These are phyloP conservation scores for Thelonectria blattea DNA, from an alignment of 2,329 filamentous ascomycete genomes.

Conservation along the genomic window DNA sequence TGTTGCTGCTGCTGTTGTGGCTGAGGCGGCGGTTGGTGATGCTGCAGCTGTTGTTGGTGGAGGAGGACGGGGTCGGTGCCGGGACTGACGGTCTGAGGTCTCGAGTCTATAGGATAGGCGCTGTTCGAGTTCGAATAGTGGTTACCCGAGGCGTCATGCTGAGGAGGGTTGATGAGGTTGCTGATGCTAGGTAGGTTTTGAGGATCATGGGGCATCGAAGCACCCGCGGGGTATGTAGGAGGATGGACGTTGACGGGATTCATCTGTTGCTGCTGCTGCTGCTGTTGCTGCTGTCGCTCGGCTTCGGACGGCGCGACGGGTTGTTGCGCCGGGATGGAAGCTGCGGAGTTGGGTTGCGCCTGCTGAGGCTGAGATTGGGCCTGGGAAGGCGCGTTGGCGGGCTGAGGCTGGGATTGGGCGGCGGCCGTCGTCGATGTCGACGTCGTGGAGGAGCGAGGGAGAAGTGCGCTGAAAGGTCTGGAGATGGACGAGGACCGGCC, in stretches of 20 bases:
- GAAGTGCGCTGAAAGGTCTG: conserved; percentile 53
- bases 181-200: conserved; percentile 82
- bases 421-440: conserved; percentile 34
- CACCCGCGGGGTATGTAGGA: conserved; percentile 36
- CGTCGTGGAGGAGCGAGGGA: conserved; percentile 43
- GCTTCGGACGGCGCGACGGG: conserved; percentile 29
- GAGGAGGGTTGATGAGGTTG: conserved; percentile 74
- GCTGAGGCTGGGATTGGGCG: conserved; percentile 28
- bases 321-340: conserved; percentile 28
- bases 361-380: conserved; percentile 38
- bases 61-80: conserved; percentile 45
- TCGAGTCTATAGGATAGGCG: conserved; percentile 36
- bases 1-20: conserved; percentile 42
- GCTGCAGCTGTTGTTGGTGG: conserved; percentile 48
- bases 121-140: conserved; percentile 35
- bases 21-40: conserved; percentile 32
- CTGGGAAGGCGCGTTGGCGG: conserved; percentile 26
- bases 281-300: conserved; percentile 35
- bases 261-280: conserved; percentile 38
- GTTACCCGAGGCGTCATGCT: conserved; percentile 51
- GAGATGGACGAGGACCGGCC: conserved; percentile 51
- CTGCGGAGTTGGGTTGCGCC: conserved; percentile 25
- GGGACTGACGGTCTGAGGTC: conserved; percentile 45
- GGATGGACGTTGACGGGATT: conserved; percentile 39
- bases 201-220: conserved; percentile 49